Evolutionary conservation across 768 basidiomycete species (phyloP), one percentile per base, ranked within the genome.

Genomic region (button mushroom (Agaricus bisporus)): DNA sequence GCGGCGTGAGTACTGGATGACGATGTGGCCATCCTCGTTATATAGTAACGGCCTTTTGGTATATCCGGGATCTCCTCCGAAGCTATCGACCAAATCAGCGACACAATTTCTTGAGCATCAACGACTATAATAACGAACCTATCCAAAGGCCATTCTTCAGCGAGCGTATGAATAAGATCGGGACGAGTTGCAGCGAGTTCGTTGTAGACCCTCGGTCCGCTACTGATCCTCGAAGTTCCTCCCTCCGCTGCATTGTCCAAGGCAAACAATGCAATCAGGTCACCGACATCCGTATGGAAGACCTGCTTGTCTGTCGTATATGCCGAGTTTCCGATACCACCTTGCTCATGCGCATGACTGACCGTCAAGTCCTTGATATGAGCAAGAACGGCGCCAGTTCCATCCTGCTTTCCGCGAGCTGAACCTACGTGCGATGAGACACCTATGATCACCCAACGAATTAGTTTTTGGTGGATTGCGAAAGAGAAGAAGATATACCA

Each of bases 281-380:
- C 74, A 0, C 76, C 75, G 35, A 72, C 66, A 54, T 77, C 75
- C 1, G 75, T 75, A 57, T 77, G 75, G 65, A 78, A 78, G 18
- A 77, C 75, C 57, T 77, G 75, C 55, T 73, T 75, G 62, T 77
- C 74, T 1, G 74, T 78, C 3, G 73, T 78, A 57, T 76, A 76
- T 38, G 75, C 76, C 9, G 74, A 67, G 48, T 72, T 71, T 7
- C 73, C 73, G 44, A 74, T 73, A 15, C 67, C 70, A 15, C 71
- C 70, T 56, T 69, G 66, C 55, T 72, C 70, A 48, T 71, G 64
- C 4, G 74, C 70, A 52, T 74, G 73, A 57, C 68, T 72, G 46
- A 68, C 60, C 28, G 68, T 74, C 45, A 78, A 67, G 55, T 78
- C 76, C 56, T 76, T 76, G 60, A 78, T 74, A 50, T 78, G 76